Percentiles rank a stretch among this genome's conserved stretches.
These are phyloP conservation scores for Liquidambar formosana DNA, from an alignment of 164 flowering plant species.

Conservation along the genomic window DNA sequence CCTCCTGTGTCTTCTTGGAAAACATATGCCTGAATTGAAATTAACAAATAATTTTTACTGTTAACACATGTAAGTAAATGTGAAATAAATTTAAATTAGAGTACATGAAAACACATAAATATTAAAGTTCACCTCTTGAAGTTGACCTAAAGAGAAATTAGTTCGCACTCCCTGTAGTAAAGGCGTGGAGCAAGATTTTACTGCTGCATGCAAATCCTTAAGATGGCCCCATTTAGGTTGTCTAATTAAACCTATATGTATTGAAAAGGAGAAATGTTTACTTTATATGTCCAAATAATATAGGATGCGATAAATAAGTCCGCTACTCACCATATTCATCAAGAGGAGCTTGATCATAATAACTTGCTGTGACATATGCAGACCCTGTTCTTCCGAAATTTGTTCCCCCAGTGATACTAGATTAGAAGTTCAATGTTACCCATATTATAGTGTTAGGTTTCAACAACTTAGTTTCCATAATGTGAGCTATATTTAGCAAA, in stretches of 20 bases:
- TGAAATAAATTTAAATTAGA: background rate
- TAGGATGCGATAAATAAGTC: background rate
- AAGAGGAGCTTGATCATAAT: constrained; percentile 77
- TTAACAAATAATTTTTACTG: background rate
- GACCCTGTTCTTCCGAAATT: constrained; percentile 60
- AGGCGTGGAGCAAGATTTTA: constrained; percentile 26
- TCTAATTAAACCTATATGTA: constrained; percentile 27
- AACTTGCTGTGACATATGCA: constrained; percentile 51
- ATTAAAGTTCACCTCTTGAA: constrained; percentile 27
- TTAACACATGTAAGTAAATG: too few species aligned
- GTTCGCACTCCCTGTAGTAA: constrained; percentile 29
- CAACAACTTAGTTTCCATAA: background rate
- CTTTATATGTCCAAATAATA: too few species aligned
- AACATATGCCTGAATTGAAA: constrained; percentile 30
- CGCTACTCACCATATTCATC: constrained; percentile 59
- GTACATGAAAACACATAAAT: background rate
- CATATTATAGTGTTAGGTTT: background rate
- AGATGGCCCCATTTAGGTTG: constrained; percentile 49
- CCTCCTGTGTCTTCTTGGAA: constrained; percentile 30
- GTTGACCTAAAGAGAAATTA: constrained; percentile 26
- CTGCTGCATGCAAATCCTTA: constrained; percentile 40
- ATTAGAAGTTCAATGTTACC: background rate
- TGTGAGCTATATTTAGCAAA: background rate
- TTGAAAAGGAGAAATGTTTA: background rate
- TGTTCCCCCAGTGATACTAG: constrained; percentile 74